Evolutionary conservation across 345 rosid species (phyloP).

Genomic region (Citrus medica): DNA sequence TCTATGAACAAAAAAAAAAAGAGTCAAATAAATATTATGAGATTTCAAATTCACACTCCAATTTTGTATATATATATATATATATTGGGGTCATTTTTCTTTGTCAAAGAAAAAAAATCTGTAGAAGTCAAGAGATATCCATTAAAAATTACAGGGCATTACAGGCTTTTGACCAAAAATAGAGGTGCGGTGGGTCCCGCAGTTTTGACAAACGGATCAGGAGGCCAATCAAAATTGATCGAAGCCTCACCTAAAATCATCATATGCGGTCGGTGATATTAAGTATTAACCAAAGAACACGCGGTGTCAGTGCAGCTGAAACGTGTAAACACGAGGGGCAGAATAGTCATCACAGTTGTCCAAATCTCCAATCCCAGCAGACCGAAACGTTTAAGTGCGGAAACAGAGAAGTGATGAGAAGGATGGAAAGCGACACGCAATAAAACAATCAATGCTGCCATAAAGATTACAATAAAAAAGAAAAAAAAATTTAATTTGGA

Average conservation of each 20-base stretch:
- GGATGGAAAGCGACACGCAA: constrained; percentile 24
- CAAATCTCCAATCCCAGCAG: neutral
- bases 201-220: neutral
- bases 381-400: constrained; percentile 23
- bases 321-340: neutral
- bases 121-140: neutral
- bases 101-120: no score
- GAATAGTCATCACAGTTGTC: neutral
- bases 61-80: no score
- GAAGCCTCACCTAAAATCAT: neutral
- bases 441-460: neutral
- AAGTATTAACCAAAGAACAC: neutral
- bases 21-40: neutral
- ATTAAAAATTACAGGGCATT: neutral
- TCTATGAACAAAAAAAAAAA: neutral
- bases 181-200: neutral
- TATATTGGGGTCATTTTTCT: no score
- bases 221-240: neutral
- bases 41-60: no score
- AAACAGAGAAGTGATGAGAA: neutral
- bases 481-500: neutral
- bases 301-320: neutral
- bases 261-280: neutral
- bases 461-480: neutral
- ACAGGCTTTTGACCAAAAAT: neutral